Conservation (phyloP, 768 basidiomycete species). For the Boletus rubescentipes region DNA sequence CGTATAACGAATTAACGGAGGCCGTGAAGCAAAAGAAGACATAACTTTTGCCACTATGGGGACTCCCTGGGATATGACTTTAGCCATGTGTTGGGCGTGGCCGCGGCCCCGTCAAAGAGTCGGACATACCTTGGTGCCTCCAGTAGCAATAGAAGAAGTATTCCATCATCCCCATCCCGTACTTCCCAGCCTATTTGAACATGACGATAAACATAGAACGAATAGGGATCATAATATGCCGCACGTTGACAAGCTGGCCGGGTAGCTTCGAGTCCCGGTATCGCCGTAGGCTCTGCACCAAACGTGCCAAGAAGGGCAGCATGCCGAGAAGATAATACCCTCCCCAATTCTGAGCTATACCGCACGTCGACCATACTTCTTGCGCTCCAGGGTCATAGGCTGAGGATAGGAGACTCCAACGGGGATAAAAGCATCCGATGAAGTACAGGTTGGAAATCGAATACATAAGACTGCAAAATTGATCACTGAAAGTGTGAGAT, state of each 20-base stretch:
- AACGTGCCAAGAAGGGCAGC: conserved; percentile 73
- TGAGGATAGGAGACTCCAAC: background rate
- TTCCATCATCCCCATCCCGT: conserved; percentile 61
- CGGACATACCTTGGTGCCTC: conserved; percentile 57
- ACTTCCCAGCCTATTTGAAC: conserved; percentile 75
- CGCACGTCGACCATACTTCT: conserved; percentile 43
- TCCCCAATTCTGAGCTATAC: conserved; percentile 54
- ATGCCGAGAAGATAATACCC: conserved; percentile 55
- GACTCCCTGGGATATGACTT: conserved; percentile 26
- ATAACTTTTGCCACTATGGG: conserved; percentile 48
- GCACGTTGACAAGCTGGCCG: conserved; percentile 87
- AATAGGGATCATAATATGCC: conserved; percentile 19
- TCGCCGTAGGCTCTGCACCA: conserved; percentile 85
- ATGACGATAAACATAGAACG: background rate
- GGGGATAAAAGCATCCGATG: conserved; percentile 69
- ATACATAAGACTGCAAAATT: conserved; percentile 78
- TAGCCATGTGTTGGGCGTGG: background rate
- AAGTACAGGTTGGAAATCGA: conserved; percentile 71
- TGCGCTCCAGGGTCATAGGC: conserved; percentile 38
- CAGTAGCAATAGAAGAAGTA: conserved; percentile 75
- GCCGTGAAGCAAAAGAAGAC: conserved; percentile 68
- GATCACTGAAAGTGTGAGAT: conserved; percentile 52
- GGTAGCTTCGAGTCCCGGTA: conserved; percentile 71
- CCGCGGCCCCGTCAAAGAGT: background rate
- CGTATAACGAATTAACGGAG: conserved; percentile 66